Base-by-base conservation (phyloP, 1,284 basidiomycete species). In the Heterobasidion parviporum region DNA sequence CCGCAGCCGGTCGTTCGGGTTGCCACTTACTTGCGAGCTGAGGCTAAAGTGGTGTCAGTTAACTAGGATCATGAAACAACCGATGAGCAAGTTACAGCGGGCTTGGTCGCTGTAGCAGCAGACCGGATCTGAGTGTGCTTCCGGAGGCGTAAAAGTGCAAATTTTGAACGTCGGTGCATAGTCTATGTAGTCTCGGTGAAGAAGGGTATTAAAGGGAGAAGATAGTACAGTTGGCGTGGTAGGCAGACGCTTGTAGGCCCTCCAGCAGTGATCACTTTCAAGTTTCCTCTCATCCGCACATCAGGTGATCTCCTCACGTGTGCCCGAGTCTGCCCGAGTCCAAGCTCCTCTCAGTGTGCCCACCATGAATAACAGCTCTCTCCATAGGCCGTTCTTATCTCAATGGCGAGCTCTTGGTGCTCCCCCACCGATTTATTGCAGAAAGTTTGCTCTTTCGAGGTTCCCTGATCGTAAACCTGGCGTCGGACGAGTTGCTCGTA, bases 361-460 rank as follows among this genome's bases (percentile, higher is more conserved):
- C 26, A 26, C 26, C 26, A 26, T 26, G 26, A 26, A 26, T 5
- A 26, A 3, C 26, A 5, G 4, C 6, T 26, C 26, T 6, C 26
- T 26, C 26, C 26, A 26, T 26, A 26, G 26, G 26, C 26, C 26
- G 26, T 26, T 26, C 26, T 26, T 26, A 26, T 26, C 26, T 26
- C 26, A 4, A 26, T 26, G 26, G 26, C 4, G 26, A 26, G 26
- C 26, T 26, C 4, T 26, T 26, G 26, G 26, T 26, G 26, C 26
- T 26, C 26, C 26, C 26, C 26, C 26, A 6, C 12, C 35, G 18
- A 34, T 33, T 9, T 54, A 48, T 50, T 51, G 36, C 48, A 68
- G 71, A 35, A 32, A 32, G 12, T 74, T 72, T 56, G 70, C 70
- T 1, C 57, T 71, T 15, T 74, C 70, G 43, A 70, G 70, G 35